Evolutionary conservation across 768 basidiomycete genomes (phyloP).

Genomic region (Boletus rufocinnamomeus): DNA sequence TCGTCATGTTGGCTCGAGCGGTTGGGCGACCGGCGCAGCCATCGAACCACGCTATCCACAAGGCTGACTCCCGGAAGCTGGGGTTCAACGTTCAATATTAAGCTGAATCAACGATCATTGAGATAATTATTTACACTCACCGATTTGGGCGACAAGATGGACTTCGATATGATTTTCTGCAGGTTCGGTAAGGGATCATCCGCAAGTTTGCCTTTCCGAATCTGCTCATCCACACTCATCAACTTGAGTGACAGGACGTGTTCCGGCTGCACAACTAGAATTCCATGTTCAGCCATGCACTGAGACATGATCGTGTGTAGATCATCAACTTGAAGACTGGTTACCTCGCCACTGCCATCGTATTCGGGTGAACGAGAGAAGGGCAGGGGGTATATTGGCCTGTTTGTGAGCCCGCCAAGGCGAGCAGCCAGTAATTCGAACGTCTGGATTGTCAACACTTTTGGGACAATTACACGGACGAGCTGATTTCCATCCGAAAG

Average conservation of each 20-base stretch:
- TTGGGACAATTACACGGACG: slow-evolving; percentile 48
- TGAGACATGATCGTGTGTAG: slow-evolving; percentile 37
- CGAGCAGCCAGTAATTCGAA: slow-evolving; percentile 44
- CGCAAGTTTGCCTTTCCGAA: slow-evolving; percentile 1
- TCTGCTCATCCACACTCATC: slow-evolving; percentile 40
- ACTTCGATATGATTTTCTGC: neutral
- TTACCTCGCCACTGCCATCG: neutral
- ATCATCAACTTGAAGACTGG: slow-evolving; percentile 9
- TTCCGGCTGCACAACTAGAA: slow-evolving; percentile 50
- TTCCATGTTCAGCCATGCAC: slow-evolving; percentile 39
- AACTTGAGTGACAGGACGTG: slow-evolving; percentile 51
- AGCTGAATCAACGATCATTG: too few species aligned
- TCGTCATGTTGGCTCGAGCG: neutral
- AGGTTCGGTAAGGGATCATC: slow-evolving; percentile 18
- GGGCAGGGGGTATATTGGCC: slow-evolving; percentile 48
- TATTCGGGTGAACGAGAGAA: slow-evolving; percentile 42
- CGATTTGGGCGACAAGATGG: neutral
- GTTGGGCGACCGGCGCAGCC: neutral
- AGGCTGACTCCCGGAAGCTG: neutral
- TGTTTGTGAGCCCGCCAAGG: slow-evolving; percentile 43
- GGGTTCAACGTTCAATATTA: neutral
- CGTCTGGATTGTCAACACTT: slow-evolving; percentile 43
- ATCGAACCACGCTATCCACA: neutral
- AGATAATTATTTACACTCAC: neutral
- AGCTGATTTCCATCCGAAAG: slow-evolving; percentile 45